Conservation (phyloP, 2,329 filamentous ascomycete genomes). For the Orbilia blumenaviensis region DNA sequence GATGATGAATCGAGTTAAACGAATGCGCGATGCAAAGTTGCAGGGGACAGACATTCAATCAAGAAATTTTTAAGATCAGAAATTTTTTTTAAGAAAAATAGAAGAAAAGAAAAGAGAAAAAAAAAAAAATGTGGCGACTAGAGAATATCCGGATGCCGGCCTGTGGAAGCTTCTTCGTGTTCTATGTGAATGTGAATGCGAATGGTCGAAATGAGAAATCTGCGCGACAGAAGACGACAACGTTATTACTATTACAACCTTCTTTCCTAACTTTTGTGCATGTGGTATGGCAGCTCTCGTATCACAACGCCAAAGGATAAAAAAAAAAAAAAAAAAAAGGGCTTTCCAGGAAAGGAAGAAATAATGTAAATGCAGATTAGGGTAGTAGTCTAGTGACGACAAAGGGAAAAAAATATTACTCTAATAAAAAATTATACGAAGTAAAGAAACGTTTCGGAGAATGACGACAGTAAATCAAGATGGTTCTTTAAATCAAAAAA, state of each 20-base stretch:
- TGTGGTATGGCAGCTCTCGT: slow-evolving; percentile 19
- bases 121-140: slow-evolving; percentile 13
- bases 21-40: slow-evolving; percentile 28
- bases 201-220: slow-evolving; percentile 11
- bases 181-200: not conserved
- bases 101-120: not conserved
- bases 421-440: slow-evolving; percentile 10
- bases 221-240: slow-evolving; percentile 33
- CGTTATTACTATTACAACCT: slow-evolving; percentile 35
- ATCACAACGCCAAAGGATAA: slow-evolving; percentile 48
- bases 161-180: slow-evolving; percentile 8
- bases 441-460: slow-evolving; percentile 6
- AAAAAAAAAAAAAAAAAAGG: slow-evolving; percentile 27
- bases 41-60: slow-evolving; percentile 8
- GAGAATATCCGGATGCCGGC: slow-evolving; percentile 1
- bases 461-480: slow-evolving; percentile 46
- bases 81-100: too few relatives aligned
- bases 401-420: slow-evolving; percentile 9
- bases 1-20: not conserved
- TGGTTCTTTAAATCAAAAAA: not conserved
- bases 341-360: slow-evolving; percentile 38
- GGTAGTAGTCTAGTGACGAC: slow-evolving; percentile 25
- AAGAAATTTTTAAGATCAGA: too few relatives aligned
- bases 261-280: slow-evolving; percentile 14
- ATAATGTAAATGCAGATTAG: slow-evolving; percentile 26